Conservation (phyloP, 805 yeast species). For the Yarrowia sp. region DNA sequence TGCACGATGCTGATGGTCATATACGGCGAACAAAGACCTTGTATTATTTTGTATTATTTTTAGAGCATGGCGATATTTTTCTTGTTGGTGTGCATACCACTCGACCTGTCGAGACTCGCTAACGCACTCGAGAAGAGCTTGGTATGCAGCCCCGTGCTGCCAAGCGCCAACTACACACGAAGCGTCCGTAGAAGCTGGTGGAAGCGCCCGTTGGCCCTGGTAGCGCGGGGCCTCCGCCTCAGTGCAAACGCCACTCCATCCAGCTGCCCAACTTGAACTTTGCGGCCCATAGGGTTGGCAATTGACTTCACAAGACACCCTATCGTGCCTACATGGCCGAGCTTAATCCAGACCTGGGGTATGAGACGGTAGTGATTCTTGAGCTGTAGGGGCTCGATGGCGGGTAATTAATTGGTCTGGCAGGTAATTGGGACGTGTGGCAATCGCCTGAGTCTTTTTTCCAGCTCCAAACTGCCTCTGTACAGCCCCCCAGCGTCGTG, state of each 20-base stretch:
- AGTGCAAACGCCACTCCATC: neutral
- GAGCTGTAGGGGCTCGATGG: neutral
- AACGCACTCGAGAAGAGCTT: neutral
- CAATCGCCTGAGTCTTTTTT: too few relatives aligned
- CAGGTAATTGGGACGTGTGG: too few relatives aligned
- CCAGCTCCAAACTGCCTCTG: too few relatives aligned
- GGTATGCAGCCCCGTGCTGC: too few relatives aligned
- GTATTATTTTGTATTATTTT: neutral
- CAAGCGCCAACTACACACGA: too few relatives aligned
- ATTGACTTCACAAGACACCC: slow-evolving; percentile 13
- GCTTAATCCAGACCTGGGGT: neutral
- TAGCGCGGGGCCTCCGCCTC: neutral
- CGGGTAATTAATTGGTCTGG: too few relatives aligned
- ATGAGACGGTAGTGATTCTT: neutral
- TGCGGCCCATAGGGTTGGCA: neutral
- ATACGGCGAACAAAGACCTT: neutral
- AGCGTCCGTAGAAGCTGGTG: too few relatives aligned
- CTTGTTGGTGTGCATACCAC: neutral
- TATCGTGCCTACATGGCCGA: slow-evolving; percentile 15
- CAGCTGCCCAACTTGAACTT: slow-evolving; percentile 18
- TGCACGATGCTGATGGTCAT: neutral
- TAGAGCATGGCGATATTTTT: neutral
- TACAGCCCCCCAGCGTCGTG: too few relatives aligned
- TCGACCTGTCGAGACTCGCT: neutral
- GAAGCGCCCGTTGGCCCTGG: too few relatives aligned